Conservation (phyloP, 257 asterid species). For the Sherardia arvensis region DNA sequence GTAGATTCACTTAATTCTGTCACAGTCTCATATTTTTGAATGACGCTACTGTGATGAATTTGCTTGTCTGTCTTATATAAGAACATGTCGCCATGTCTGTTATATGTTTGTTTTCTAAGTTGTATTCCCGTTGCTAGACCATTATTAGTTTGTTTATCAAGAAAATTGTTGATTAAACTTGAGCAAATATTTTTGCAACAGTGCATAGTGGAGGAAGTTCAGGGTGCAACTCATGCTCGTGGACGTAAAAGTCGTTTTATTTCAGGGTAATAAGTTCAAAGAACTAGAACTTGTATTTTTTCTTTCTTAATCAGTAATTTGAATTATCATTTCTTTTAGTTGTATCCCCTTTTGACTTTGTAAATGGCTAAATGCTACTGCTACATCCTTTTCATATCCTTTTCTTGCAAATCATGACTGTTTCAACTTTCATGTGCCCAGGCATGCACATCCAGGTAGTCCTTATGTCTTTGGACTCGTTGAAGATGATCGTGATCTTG, state of each 20-base stretch:
- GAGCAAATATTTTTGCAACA: constrained; percentile 12
- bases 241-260: constrained; percentile 92
- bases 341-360: not conserved
- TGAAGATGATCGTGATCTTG: constrained; percentile 81
- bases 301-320: constrained; percentile 2
- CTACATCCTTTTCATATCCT: too few relatives aligned
- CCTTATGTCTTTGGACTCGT: constrained; percentile 97
- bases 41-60: not conserved
- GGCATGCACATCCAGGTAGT: constrained; percentile 99
- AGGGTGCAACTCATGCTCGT: constrained; percentile 98
- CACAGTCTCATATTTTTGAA: not conserved
- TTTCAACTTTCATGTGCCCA: constrained; percentile 31
- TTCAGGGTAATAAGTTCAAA: constrained; percentile 57
- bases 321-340: not conserved
- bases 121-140: not conserved
- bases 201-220: constrained; percentile 99
- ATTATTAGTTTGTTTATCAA: not conserved
- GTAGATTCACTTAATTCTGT: not conserved
- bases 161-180: not conserved
- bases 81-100: not conserved
- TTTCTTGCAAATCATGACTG: not conserved
- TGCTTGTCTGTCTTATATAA: not conserved
- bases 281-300: constrained; percentile 2
- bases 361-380: not conserved
- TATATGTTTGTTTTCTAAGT: not conserved